phyloP scores from a whole-genome alignment of 352 stramenopile genomes.

The Phytopythium kandeliae region DNA sequence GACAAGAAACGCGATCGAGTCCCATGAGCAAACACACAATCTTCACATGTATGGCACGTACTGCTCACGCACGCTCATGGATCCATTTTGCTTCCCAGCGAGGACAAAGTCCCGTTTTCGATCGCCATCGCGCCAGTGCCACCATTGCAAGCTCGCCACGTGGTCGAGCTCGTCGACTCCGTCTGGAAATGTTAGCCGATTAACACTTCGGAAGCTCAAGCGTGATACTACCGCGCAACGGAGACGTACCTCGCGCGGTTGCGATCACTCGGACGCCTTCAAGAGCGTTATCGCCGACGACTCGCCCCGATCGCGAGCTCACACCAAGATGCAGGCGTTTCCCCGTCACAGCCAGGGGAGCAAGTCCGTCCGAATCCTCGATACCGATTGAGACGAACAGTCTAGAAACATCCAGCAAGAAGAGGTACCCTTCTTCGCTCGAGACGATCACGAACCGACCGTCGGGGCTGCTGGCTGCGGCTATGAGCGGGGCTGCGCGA shows the following conservation, averaged over 20 bases:
- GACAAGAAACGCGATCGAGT: too few relatives aligned
- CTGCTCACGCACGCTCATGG: slow-evolving; percentile 22
- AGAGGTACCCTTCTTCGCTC: slow-evolving; percentile 17
- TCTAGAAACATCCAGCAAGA: slow-evolving; percentile 24
- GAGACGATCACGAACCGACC: slow-evolving; percentile 28
- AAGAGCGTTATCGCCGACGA: slow-evolving; percentile 24
- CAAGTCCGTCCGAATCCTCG: not conserved
- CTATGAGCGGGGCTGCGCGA: slow-evolving; percentile 6
- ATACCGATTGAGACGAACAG: slow-evolving; percentile 14
- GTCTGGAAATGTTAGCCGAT: not conserved
- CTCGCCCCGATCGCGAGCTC: slow-evolving; percentile 27
- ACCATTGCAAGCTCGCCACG: slow-evolving; percentile 16
- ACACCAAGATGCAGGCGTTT: slow-evolving; percentile 21
- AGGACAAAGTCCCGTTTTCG: slow-evolving; percentile 25
- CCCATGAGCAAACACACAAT: too few relatives aligned
- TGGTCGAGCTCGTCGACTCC: not conserved
- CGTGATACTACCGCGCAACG: too few relatives aligned
- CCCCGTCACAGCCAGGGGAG: slow-evolving; percentile 3
- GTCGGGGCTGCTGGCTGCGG: slow-evolving; percentile 17
- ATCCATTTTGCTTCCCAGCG: slow-evolving; percentile 26
- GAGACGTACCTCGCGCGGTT: slow-evolving; percentile 7
- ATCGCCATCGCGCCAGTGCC: slow-evolving; percentile 6
- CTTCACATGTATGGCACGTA: not conserved
- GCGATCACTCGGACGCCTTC: slow-evolving; percentile 26
- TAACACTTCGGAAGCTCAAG: too few relatives aligned